A percentile compares a stretch with the other conserved stretches of the same genome.
Evolutionary conservation across 1,139 yeast genomes (phyloP).

Genomic region (Pichia sp.): DNA sequence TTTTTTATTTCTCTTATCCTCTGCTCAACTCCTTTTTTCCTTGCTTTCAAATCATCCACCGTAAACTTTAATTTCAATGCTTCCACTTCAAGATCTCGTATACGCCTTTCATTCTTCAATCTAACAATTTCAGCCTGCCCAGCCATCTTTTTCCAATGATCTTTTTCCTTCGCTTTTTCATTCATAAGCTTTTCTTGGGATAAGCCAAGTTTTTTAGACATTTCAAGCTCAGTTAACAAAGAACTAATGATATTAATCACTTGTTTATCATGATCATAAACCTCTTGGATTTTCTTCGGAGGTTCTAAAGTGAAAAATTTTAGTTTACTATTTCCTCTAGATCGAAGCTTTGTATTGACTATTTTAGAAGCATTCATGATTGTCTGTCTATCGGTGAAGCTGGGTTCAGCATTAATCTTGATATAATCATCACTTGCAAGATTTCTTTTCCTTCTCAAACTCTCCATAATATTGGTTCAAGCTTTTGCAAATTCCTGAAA

Average conservation of each 20-base stretch:
- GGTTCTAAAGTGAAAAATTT: slow-evolving; percentile 1
- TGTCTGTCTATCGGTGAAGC: not conserved
- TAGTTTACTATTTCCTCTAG: slow-evolving; percentile 4
- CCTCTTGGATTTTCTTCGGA: not conserved
- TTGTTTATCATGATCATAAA: slow-evolving; percentile 5
- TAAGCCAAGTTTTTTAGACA: not conserved
- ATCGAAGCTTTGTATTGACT: not conserved
- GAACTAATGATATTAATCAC: not conserved
- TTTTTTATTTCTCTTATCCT: slow-evolving; percentile 7
- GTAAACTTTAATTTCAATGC: slow-evolving; percentile 15
- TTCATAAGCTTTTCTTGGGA: slow-evolving; percentile 1
- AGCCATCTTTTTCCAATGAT: slow-evolving; percentile 13
- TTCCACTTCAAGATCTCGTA: slow-evolving; percentile 19
- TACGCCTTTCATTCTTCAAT: slow-evolving; percentile 17
- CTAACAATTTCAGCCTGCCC: slow-evolving; percentile 4
- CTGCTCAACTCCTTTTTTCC: slow-evolving; percentile 5
- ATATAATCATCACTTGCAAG: not conserved
- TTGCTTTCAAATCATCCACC: slow-evolving; percentile 7
- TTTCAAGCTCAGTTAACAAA: slow-evolving; percentile 3
- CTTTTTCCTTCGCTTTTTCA: slow-evolving; percentile 18
- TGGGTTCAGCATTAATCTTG: not conserved
- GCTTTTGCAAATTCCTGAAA: no score
- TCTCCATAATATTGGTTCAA: no score
- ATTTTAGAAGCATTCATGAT: not conserved
- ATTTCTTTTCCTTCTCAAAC: not conserved